Percentiles rank a stretch among this genome's conserved stretches.
Conservation (phyloP, 106 monocot genomes). For the Dioscorea dumetorum region DNA sequence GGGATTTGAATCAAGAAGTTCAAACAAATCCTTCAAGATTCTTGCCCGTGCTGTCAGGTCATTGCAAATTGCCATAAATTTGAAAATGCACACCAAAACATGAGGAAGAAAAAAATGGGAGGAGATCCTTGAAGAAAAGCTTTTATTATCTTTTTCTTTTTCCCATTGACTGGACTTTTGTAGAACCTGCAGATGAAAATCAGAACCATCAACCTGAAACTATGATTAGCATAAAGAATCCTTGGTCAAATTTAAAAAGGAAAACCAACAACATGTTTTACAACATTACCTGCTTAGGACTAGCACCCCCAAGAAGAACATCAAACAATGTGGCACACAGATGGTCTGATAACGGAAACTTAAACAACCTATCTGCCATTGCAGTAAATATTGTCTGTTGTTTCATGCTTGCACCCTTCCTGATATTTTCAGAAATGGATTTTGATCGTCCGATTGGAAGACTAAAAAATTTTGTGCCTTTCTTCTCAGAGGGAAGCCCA, state of each 20-base stretch:
- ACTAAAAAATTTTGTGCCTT: constrained; percentile 70
- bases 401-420: constrained; percentile 32
- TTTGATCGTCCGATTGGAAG: constrained; percentile 71
- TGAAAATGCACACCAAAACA: constrained; percentile 82
- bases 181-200: constrained; percentile 42
- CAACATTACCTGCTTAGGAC: constrained; percentile 85
- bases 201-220: too few relatives aligned
- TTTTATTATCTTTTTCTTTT: constrained; percentile 34
- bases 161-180: constrained; percentile 58
- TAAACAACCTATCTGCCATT: constrained; percentile 76
- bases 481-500: constrained; percentile 66
- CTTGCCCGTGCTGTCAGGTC: constrained; percentile 51
- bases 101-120: constrained; percentile 82
- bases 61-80: constrained; percentile 62
- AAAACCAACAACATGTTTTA: background rate
- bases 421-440: constrained; percentile 50
- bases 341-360: constrained; percentile 85
- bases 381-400: constrained; percentile 49
- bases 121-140: constrained; percentile 17
- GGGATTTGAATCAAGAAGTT: constrained; percentile 84
- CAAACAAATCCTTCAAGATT: constrained; percentile 65
- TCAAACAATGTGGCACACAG: constrained; percentile 94
- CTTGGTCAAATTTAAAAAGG: too few relatives aligned
- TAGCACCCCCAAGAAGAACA: constrained; percentile 98
- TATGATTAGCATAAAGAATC: too few relatives aligned